Base-by-base conservation (phyloP, 176 grass and related monocot genomes). In the Bolboschoenus planiculmis region DNA sequence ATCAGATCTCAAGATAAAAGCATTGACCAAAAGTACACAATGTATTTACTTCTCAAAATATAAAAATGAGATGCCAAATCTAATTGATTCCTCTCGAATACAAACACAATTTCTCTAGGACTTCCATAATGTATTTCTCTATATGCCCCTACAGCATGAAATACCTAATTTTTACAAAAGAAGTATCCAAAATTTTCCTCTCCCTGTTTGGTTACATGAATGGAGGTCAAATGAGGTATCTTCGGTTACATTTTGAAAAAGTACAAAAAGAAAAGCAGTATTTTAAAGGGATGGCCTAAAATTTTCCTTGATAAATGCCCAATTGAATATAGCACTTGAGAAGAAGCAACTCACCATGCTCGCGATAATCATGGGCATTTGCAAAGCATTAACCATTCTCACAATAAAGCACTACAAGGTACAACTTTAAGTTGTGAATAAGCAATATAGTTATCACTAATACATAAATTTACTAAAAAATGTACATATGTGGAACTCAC, bases 361-460 rank as follows among this genome's bases (percentile, higher is more conserved):
- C 83, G 95, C 92, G 88, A 94, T 97, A 83, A 97, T 97, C 92
- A 97, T 94, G 73, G 95, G 95, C 58, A 90, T 97, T 85, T 94
- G 89, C 85, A 95, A 89, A 75, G 95, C 92, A 88, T 93, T 95
- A 53, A 95, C 90, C 65, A 90, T 97, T 88, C 92, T 97, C 85
- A 97, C 90, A 64, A 97, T 94, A 87, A 97, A 97, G 87, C 95
- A 97, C 95, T 97, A 64, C 82, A 92, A 51, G 81, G n/a, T n/a
- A 80, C 9, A 80, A 59, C 1, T 79, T 40, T 80, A 80, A 59
- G 16, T 80, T 26, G 18, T 80, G 51, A 54, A 58, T 59, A 80
- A 10, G 34, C 56, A 56, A 80, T 80, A 33, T 58, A 80, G 15
- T 34, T 65, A 65, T 53, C 37, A 15, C 35, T 29, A 42, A 81